Conservation (phyloP, 768 basidiomycete species). For the Rhodosporidiobolus sp. region DNA sequence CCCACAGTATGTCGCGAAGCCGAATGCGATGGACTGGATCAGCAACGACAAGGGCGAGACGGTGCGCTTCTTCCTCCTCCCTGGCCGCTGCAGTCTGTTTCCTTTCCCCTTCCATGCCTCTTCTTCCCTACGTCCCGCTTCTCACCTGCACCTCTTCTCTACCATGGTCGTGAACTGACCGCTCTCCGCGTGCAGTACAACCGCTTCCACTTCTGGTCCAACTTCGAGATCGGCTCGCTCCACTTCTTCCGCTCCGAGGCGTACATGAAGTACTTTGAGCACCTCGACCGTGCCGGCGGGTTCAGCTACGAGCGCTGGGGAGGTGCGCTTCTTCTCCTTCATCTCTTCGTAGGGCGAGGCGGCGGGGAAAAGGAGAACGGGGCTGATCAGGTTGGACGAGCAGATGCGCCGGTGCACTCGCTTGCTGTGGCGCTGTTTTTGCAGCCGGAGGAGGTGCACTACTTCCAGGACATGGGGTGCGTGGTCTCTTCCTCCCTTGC, state of each 20-base stretch:
- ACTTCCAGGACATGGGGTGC: conserved; percentile 88
- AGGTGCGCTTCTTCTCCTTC: conserved; percentile 2
- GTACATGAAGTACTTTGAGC: conserved; percentile 78
- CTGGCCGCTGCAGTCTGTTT: too few species aligned
- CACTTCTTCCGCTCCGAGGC: conserved; percentile 79
- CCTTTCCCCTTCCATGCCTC: too few species aligned
- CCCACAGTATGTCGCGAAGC: conserved; percentile 60
- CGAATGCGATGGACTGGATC: conserved; percentile 70
- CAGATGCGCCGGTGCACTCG: conserved; percentile 77
- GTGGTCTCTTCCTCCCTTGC: neutral
- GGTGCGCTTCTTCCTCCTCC: too few species aligned
- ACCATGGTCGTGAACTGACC: too few species aligned
- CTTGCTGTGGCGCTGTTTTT: conserved; percentile 89
- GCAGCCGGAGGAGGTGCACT: conserved; percentile 79
- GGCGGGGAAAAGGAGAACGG: too few species aligned
- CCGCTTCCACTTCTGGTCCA: conserved; percentile 47
- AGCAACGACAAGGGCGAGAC: conserved; percentile 67
- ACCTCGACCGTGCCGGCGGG: conserved; percentile 74
- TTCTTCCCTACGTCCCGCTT: too few species aligned
- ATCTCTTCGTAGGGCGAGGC: neutral
- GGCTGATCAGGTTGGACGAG: neutral
- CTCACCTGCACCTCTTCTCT: too few species aligned
- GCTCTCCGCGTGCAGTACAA: conserved; percentile 55
- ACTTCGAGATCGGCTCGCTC: conserved; percentile 63
- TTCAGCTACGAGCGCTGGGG: conserved; percentile 76